Evolutionary conservation across 371 early-diverging fungal species (phyloP), one percentile per base, ranked within the genome.

Genomic region (Mortierella sp.): DNA sequence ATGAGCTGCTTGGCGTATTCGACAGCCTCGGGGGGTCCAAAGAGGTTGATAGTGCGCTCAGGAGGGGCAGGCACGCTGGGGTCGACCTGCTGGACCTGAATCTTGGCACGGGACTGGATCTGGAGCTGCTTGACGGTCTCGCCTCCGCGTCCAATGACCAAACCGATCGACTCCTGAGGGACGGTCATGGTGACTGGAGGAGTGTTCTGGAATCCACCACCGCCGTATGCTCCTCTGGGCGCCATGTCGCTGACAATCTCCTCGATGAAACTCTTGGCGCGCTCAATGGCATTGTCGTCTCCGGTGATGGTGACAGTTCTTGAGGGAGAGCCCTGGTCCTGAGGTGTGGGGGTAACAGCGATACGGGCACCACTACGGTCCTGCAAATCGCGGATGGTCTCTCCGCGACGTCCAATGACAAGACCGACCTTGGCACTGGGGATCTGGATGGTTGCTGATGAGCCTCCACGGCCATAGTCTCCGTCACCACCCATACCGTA

Each of bases 351-450:
- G 6, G 93, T 89, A n/a, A 97, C 94, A 52, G 92, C 92, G 78
- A 97, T 95, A 22, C 93, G 90, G 3, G 96, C 97, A 22, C 95
- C 96, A 74, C 92, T 91, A 37, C 91, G 89, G 53, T 90, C 91
- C 84, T 96, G 95, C 50, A 97, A 89, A 65, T 92, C 92, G 29
- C 94, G 91, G 84, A 97, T 96, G 4, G 95, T 97, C 86, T 96
- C 97, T 29, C 97, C 97, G 50, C 95, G 93, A 64, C 93, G 88
- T 14, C 98, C 98, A 85, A 97, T 97, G 24, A 97, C 93, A 43
- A 96, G 86, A 1, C 98, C 98, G 14, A 97, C 97, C 80, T 92
- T 93, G 58, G 85, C 74, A 29, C 88, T 87, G 31, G 95, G 95
- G 41, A 94, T 90, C 53, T 87, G 86, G 40, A 95, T 88, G 11